Percentiles rank a stretch among this genome's conserved stretches.
Conservation (phyloP, 192 early-diverging fungal genomes). For the Dissophora globulifera region DNA sequence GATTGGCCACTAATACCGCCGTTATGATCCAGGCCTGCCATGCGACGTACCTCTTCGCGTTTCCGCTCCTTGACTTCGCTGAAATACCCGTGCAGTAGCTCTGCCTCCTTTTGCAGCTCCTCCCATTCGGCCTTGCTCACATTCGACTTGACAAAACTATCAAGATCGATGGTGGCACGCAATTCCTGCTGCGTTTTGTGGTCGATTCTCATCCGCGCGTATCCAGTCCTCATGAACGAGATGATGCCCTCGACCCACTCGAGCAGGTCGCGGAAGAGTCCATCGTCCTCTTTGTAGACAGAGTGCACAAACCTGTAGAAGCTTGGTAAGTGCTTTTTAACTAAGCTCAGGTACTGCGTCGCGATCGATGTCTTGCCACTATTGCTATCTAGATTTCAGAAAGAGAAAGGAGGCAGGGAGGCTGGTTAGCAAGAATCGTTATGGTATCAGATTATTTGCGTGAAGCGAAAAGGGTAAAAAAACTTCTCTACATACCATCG, state of each 20-base stretch:
- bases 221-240: constrained; percentile 52
- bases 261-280: constrained; percentile 61
- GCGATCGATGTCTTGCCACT: constrained; percentile 33
- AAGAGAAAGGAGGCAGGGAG: background rate
- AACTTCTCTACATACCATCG: constrained; percentile 39
- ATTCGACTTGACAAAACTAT: constrained; percentile 41
- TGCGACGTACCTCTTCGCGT: constrained; percentile 40
- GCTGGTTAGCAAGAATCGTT: too few species aligned
- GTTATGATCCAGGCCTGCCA: constrained; percentile 38
- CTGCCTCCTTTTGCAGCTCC: constrained; percentile 35
- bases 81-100: constrained; percentile 26
- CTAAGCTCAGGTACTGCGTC: constrained; percentile 58
- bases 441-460: too few species aligned
- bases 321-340: constrained; percentile 58
- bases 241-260: constrained; percentile 58
- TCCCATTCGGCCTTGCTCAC: constrained; percentile 36
- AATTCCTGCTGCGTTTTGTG: constrained; percentile 29
- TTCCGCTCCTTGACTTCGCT: constrained; percentile 38
- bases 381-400: constrained; percentile 1
- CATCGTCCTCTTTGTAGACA: constrained; percentile 60
- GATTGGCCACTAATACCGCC: background rate
- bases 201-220: constrained; percentile 42
- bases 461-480: too few species aligned
- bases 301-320: constrained; percentile 68
- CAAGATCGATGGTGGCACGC: constrained; percentile 22